Base-by-base conservation (phyloP, 441 rosid genomes). In the Theobroma grandiflorum region DNA sequence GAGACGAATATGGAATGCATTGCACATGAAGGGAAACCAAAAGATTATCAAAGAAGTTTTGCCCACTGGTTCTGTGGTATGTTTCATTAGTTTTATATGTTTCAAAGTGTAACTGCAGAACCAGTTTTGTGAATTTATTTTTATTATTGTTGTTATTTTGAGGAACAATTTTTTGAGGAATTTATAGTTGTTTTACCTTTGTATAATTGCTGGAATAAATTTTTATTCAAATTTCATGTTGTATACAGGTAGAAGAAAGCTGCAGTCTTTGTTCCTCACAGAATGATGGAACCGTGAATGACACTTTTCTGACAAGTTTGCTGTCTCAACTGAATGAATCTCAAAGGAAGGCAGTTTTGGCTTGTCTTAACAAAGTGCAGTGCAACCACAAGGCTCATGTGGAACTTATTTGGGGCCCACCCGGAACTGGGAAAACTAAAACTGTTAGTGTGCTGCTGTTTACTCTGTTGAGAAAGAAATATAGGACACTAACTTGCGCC, bases 391-490 rank as follows among this genome's bases (percentile, higher is more conserved):
- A 57, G 71, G 57, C 83, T 2, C 10, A 76, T 52, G 84, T 89
- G 11, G 83, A 88, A n/a, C 86, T 90, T 20, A 85, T 92, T 31
- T 89, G 93, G 94, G 97, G 95, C 8, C 93, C 94, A 4, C 92
- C 94, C 1, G 94, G 96, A 6, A 92, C 96, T 0, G 92, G 97
- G 63, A 93, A 93, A 72, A 90, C 94, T 3, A 90, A 87, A 79
- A 89, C 85, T 1, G 79, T 87, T 0, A 78, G 89, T 0, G 66
- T 59, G 43, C 74, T 93, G 78, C 86, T 91, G 31, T 79, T 49
- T 61, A 9, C 42, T 18, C 90, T 93, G 67, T 75, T 88, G 37
- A 85, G 70, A 43, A 74, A 71, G 62, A 84, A 75, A 33, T 83
- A 82, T 42, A 87, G 87, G 83, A 84, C 88, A 2, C 74, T 91